A percentile compares a stretch with the other conserved stretches of the same genome.
phyloP scores from a whole-genome alignment of 2,329 filamentous ascomycete genomes.

The Neobulgaria alba region DNA sequence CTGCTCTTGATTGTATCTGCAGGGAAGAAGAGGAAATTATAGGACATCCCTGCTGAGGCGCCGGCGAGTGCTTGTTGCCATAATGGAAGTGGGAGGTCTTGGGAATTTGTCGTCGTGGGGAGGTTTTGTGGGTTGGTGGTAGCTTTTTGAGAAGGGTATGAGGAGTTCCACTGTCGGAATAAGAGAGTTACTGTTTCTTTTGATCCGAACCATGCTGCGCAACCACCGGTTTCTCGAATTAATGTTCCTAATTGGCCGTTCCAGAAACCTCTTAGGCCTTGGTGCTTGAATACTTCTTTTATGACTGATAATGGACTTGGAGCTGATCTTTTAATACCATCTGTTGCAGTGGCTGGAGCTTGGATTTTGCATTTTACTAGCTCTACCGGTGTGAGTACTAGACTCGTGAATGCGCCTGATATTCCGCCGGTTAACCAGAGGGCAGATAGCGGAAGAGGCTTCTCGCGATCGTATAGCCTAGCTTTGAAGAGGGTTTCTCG shows the following conservation, averaged over 20 bases:
- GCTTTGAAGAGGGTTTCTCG: slow-evolving; percentile 53
- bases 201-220: slow-evolving; percentile 88
- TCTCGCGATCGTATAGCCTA: slow-evolving; percentile 40
- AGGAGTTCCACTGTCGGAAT: slow-evolving; percentile 33
- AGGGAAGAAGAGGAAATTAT: slow-evolving; percentile 96
- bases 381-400: slow-evolving; percentile 90
- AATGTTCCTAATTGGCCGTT: slow-evolving; percentile 88
- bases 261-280: slow-evolving; percentile 86
- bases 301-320: slow-evolving; percentile 65
- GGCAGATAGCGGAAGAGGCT: slow-evolving; percentile 62
- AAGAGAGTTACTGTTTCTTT: slow-evolving; percentile 67
- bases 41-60: slow-evolving; percentile 80
- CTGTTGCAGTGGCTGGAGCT: slow-evolving; percentile 44
- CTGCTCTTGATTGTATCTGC: slow-evolving; percentile 96
- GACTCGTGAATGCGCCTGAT: slow-evolving; percentile 79
- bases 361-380: slow-evolving; percentile 98
- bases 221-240: slow-evolving; percentile 87
- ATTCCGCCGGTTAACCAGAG: slow-evolving; percentile 76
- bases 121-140: slow-evolving; percentile 7
- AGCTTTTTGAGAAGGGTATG: slow-evolving; percentile 5
- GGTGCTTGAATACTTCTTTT: slow-evolving; percentile 67
- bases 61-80: slow-evolving; percentile 85
- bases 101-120: slow-evolving; percentile 4
- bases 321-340: slow-evolving; percentile 36
- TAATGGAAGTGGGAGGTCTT: slow-evolving; percentile 52